Evolutionary conservation across 139 green algal species (phyloP), one percentile per base, ranked within the genome.

Genomic region (Auxenochlorella pyrenoidosa): DNA sequence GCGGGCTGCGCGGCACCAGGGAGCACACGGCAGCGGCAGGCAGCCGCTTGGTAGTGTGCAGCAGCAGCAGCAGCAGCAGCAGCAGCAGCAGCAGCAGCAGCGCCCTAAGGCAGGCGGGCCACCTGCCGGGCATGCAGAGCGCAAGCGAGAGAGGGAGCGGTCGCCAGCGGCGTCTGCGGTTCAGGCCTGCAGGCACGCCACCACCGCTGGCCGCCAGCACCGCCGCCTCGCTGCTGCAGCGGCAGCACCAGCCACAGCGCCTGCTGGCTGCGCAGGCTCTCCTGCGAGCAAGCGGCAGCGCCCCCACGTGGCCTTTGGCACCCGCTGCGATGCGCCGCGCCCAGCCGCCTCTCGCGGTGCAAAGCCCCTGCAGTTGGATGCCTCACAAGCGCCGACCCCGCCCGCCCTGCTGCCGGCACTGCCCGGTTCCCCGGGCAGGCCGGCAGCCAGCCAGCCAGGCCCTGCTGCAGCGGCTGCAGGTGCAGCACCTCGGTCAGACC

Each of bases 291-390:
- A 85, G 80, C 80, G 80, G 30, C 43, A 40, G 6, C 38, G 30
- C 28, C 80, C 80, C 15, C 80, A 85, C 32, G 60, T 85, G 15
- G 80, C 80, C 1, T 85, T 85, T 44, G 80, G 80, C 28, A 85
- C 51, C 40, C 59, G 80, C 38, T 85, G 80, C 63, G 80, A 84
- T 19, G 63, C 41, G 28, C 80, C 80, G 15, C 80, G 80, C 13
- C 38, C 32, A 16, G 30, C 59, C 3, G 40, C 34, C 10, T 13
- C 38, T 8, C 59, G 80, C 30, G 34, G 80, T 63, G 19, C 26
- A 28, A 75, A 41, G 80, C 40, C 80, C 0, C 15, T 85, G 34
- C 32, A 30, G 30, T 63, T 85, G 80, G 30, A 76, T 32, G 60
- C 63, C 6, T 47, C 40, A 12, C 26, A 16, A 2, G 80, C 63